A percentile compares a stretch with the other conserved stretches of the same genome.
Evolutionary conservation across 139 green algal species (phyloP).

Genomic region (Coccomyxa sp.): DNA sequence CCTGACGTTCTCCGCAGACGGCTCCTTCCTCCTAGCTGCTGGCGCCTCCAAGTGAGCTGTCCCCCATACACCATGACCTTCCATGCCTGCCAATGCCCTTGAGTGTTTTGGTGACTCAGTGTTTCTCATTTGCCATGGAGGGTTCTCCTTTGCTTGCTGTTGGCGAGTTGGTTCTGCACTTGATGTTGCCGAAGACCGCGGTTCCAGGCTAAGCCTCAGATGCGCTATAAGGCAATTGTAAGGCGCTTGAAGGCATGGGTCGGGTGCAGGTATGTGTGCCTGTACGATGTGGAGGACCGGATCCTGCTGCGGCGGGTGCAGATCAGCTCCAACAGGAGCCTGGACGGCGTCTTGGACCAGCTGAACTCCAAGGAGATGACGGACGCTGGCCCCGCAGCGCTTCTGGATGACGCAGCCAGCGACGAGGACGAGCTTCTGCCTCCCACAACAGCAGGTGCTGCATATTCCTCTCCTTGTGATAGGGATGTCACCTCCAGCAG

Average conservation of each 20-base stretch:
- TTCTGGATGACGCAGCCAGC: slow-evolving; percentile 63
- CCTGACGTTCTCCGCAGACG: slow-evolving; percentile 87
- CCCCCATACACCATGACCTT: background rate
- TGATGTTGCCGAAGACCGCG: too few species aligned
- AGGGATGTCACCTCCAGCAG: too few species aligned
- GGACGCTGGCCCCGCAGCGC: slow-evolving; percentile 82
- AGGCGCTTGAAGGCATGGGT: too few species aligned
- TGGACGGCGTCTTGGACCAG: slow-evolving; percentile 92
- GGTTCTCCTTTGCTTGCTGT: too few species aligned
- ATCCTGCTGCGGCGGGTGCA: slow-evolving; percentile 89
- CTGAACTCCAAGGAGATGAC: slow-evolving; percentile 90
- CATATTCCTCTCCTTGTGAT: too few species aligned
- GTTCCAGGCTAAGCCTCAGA: too few species aligned
- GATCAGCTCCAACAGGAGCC: slow-evolving; percentile 66
- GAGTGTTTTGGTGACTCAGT: too few species aligned
- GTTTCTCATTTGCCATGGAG: too few species aligned
- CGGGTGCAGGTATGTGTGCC: slow-evolving; percentile 77
- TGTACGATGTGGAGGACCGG: slow-evolving; percentile 92
- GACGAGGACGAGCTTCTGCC: slow-evolving; percentile 52
- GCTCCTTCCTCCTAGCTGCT: slow-evolving; percentile 79
- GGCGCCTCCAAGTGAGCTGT: slow-evolving; percentile 54
- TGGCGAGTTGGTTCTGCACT: too few species aligned
- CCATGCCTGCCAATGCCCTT: too few species aligned
- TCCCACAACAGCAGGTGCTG: slow-evolving; percentile 7
- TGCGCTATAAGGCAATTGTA: too few species aligned